These are phyloP conservation scores for Stagonosporopsis rhizophila DNA, from an alignment of 2,329 filamentous ascomycete species.

Conservation along the genomic window DNA sequence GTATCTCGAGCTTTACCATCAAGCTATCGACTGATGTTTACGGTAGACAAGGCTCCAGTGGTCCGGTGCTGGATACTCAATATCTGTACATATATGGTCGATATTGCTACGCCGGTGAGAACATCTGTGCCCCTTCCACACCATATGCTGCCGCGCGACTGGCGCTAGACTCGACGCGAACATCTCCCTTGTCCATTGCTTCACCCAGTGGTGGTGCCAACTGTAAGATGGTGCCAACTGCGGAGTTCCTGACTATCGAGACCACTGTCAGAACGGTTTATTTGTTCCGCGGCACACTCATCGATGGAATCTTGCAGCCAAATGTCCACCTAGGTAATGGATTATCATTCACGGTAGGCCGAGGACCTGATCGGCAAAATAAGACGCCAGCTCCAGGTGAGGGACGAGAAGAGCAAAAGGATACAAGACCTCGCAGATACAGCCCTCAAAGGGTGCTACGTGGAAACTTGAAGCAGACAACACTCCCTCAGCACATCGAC, in stretches of 20 bases:
- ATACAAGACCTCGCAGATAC: background rate
- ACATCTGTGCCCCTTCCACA: background rate
- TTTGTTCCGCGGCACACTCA: conserved; percentile 30
- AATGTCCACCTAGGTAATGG: conserved; percentile 20
- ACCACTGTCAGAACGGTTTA: background rate
- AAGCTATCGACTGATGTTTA: background rate
- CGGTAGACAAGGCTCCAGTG: background rate
- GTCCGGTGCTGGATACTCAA: background rate
- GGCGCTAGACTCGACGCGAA: background rate
- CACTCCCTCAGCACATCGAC: background rate
- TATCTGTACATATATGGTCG: background rate
- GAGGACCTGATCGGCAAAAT: background rate
- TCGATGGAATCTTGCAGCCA: conserved; percentile 29
- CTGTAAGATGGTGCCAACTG: background rate
- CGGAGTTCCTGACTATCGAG: background rate
- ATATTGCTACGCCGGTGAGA: background rate
- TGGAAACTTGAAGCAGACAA: background rate
- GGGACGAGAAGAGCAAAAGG: background rate
- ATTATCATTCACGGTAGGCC: background rate
- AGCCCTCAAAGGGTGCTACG: background rate
- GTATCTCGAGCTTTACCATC: background rate
- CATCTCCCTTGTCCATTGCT: background rate
- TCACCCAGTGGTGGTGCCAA: background rate
- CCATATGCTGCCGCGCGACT: background rate
- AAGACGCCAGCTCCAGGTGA: background rate